These are phyloP conservation scores for Isatis lusitanica DNA, from an alignment of 441 rosid species.

Conservation along the genomic window DNA sequence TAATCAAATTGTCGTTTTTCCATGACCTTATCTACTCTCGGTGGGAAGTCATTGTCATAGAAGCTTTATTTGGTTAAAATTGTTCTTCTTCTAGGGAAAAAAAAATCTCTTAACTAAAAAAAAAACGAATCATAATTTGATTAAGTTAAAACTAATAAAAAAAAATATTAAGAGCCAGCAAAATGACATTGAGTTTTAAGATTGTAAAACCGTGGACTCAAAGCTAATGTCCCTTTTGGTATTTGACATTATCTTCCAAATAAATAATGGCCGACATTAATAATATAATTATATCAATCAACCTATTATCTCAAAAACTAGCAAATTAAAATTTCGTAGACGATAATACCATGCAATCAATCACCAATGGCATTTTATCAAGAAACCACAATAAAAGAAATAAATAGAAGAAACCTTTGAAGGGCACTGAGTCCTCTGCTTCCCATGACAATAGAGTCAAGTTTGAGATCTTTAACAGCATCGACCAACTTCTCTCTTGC, in stretches of 20 bases:
- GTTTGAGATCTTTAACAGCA: slow-evolving; percentile 72
- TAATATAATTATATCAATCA: not conserved
- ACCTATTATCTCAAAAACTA: not conserved
- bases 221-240: not conserved
- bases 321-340: not conserved
- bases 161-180: not conserved
- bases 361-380: not conserved
- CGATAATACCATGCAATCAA: not conserved
- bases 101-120: not conserved
- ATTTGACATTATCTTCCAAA: not conserved
- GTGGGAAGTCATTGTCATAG: not conserved
- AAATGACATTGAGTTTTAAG: not conserved
- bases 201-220: slow-evolving; percentile 1
- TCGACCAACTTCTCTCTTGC: slow-evolving; percentile 83
- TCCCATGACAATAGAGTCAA: slow-evolving; percentile 84
- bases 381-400: not conserved
- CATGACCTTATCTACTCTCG: slow-evolving; percentile 1
- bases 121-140: not conserved
- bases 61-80: not conserved
- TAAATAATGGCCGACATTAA: not conserved
- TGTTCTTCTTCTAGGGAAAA: not conserved
- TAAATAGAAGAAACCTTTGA: slow-evolving; percentile 47
- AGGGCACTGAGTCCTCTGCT: slow-evolving; percentile 89
- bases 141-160: too few species aligned
- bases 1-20: not conserved